Conservation (phyloP, 2,329 filamentous ascomycete species). For the Xylariaceae sp. region DNA sequence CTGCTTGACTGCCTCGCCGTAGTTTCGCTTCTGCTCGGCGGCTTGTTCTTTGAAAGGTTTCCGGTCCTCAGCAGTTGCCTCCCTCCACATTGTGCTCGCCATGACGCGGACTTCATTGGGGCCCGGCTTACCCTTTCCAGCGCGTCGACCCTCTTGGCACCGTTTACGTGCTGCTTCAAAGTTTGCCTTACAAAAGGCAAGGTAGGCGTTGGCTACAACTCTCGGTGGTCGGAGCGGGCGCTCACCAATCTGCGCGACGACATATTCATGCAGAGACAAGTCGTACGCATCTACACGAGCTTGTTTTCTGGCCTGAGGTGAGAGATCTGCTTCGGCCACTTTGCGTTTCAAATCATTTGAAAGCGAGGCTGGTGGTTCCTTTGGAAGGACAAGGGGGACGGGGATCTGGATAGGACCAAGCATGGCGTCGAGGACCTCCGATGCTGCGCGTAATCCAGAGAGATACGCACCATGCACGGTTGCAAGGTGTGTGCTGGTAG, state of each 20-base stretch:
- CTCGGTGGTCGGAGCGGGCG: conserved; percentile 68
- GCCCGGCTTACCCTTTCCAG: conserved; percentile 57
- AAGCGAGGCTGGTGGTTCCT: conserved; percentile 38
- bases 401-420: conserved; percentile 76
- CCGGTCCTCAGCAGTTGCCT: conserved; percentile 62
- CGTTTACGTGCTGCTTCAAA: conserved; percentile 56
- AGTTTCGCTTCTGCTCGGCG: conserved; percentile 61
- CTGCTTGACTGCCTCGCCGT: conserved; percentile 50
- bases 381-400: conserved; percentile 65
- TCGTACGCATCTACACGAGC: conserved; percentile 54
- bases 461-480: conserved; percentile 96
- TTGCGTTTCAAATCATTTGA: conserved; percentile 50
- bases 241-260: conserved; percentile 60
- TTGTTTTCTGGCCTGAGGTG: conserved; percentile 44
- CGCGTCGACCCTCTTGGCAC: conserved; percentile 61
- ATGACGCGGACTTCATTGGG: conserved; percentile 81
- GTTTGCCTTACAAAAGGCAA: conserved; percentile 78
- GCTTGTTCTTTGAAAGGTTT: conserved; percentile 74
- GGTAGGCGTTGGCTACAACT: conserved; percentile 75
- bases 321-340: conserved; percentile 26
- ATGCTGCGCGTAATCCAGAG: conserved; percentile 82
- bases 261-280: conserved; percentile 45
- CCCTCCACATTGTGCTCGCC: conserved; percentile 87
- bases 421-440: conserved; percentile 75
- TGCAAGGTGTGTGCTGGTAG: conserved; percentile 89